Evolutionary conservation across 768 basidiomycete species (phyloP), one percentile per base, ranked within the genome.

Genomic region (Lactifluus hygrophoroides): DNA sequence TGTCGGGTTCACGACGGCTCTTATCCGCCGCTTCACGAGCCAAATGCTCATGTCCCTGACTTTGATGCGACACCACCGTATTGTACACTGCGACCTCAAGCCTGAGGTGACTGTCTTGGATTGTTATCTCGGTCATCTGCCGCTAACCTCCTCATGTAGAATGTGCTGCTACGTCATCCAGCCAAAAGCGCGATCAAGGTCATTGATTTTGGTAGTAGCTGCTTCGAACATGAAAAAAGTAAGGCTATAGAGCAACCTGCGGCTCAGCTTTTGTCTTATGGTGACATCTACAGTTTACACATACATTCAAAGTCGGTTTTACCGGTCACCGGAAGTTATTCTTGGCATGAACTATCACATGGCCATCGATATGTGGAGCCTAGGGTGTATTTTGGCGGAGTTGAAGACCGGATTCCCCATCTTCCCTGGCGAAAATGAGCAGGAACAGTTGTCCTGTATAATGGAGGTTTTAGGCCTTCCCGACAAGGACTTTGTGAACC

Each of bases 321-420:
- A 99, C 74, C 92, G 96, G n/a, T 96, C 94, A 19, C 96, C 96
- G 3, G 96, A 99, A 73, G 95, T 99, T 65, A 99, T 99, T 56
- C 82, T 99, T 38, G 96, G 96, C 53, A 91, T 95, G 88, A 96
- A 94, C 70, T 99, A 99, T 71, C 92, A 95, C 69, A 98, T 96
- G 93, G 94, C 90, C 34, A 95, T 94, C 62, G 93, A 98, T 70
- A 99, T 99, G 94, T 99, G 96, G 96, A 95, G 93, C 76, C 72
- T 99, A 65, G 96, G 96, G 37, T 99, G 96, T 68, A 99, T 99
- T 62, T 76, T 99, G 53, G 96, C 96, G 16, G 96, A 99, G 71
- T 75, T 99, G 43, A 95, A 89, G 71, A 98, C 95, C 11, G 96
- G 96, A 0, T 96, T 92, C 71, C 96, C 96, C 1, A 94, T 99